These are phyloP conservation scores for Fusarium sp. DNA, from an alignment of 2,329 filamentous ascomycete genomes.

Conservation along the genomic window DNA sequence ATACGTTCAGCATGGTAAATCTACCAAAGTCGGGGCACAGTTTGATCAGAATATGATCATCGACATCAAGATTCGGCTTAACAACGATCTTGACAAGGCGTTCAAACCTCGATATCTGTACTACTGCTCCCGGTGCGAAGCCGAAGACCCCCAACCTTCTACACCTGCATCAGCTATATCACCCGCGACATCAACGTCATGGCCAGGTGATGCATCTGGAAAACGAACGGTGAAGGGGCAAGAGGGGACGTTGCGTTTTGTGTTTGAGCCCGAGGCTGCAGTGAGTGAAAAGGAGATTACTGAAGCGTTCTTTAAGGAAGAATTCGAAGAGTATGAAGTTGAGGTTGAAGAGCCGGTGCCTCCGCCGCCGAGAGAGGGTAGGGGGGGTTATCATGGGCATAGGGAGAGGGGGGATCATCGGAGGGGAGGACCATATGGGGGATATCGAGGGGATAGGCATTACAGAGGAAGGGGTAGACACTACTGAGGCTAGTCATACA, in stretches of 20 bases:
- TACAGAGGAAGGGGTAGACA: constrained; percentile 48
- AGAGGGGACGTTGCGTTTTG: constrained; percentile 86
- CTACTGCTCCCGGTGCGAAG: constrained; percentile 63
- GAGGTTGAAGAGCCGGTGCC: constrained; percentile 75
- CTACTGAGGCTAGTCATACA: constrained; percentile 28
- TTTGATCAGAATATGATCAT: constrained; percentile 84
- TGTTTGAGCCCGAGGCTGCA: constrained; percentile 83
- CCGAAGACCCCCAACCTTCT: constrained; percentile 47
- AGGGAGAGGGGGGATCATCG: constrained; percentile 47
- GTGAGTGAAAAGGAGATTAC: constrained; percentile 75
- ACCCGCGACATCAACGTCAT: constrained; percentile 51
- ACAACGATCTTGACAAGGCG: constrained; percentile 77
- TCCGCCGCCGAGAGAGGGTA: constrained; percentile 37
- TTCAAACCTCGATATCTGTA: constrained; percentile 70
- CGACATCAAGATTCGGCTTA: constrained; percentile 84
- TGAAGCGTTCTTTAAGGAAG: constrained; percentile 73
- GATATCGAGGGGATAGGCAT: constrained; percentile 47
- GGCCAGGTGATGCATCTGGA: constrained; percentile 45
- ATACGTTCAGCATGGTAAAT: constrained; percentile 83
- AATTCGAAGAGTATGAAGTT: constrained; percentile 79
- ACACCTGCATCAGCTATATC: constrained; percentile 48
- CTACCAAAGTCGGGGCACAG: constrained; percentile 76
- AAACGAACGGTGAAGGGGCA: constrained; percentile 52
- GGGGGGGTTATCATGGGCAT: constrained; percentile 46
- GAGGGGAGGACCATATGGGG: constrained; percentile 47